Base-by-base conservation (phyloP, 2,329 filamentous ascomycete species). In the Amesomyces nigricolor region DNA sequence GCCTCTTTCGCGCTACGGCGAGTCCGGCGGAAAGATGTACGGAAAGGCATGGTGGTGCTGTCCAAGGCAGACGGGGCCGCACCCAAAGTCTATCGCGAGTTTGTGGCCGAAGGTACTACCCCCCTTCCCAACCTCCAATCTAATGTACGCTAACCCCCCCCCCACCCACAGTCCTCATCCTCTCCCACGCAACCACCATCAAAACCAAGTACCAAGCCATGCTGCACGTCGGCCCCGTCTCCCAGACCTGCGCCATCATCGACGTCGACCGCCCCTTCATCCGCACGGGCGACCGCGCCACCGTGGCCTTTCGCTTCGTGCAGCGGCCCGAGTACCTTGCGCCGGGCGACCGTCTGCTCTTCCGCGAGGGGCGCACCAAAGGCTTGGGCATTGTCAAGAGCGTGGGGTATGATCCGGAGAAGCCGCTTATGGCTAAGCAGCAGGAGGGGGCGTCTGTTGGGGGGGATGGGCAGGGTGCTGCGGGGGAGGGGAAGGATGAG, bases 181-280 rank as follows among this genome's bases (percentile, higher is more conserved):
- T 99, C 6, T 95, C 89, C 4, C 94, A 99, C 66, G 91, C 92
- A 0, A 99, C 94, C 0, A 99, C 94, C 43, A 99, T 99, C 71
- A 94, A 95, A 71, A 90, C 86, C 0, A 92, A 91, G 65, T 99
- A 99, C 63, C 94, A 99, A 74, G 94, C 94, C 0, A 99, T 97
- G 91, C 79, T 99, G 19, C 94, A 99, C 65, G 91, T 99, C 4
- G 94, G 94, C 0, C 89, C 94, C 0, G 88, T 99, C 43, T 90
- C 88, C 40, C 94, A 99, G 73, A 99, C 94, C 0, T 99, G 94
- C 67, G 86, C 91, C 10, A 96, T 99, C 67, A 95, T 99, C 66
- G 94, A 96, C 67, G 94, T 99, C 62, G 94, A 99, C 68, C 85
- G 92, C n/a, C 88, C 88, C 26, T 94, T 91, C 65, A 96, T 99